Base-by-base conservation (phyloP, 2,329 filamentous ascomycete species). In the Arthroderma uncinatum region DNA sequence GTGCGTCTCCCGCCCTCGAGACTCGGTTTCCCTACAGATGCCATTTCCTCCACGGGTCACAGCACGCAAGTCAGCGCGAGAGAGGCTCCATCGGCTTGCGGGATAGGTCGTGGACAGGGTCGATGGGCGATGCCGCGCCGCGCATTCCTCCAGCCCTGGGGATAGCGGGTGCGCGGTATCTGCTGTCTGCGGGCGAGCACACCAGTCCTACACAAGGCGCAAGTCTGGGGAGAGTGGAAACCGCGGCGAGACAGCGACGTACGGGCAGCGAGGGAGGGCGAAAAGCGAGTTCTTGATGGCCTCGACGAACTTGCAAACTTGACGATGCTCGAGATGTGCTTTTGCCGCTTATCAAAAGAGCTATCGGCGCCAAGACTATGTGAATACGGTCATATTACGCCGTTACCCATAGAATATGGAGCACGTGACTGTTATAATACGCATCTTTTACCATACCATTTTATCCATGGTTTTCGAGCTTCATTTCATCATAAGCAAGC, bases 1-100 rank as follows among this genome's bases (percentile, higher is more conserved):
- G 67, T 69, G 58, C 73, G 73, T 67, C 74, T 74, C 62, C 71
- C 66, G 61, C 76, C 74, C 59, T 75, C 74, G 62, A 75, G 64
- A 61, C 67, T 69, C 60, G 70, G 70, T 65, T 74, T 75, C 59
- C 65, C 69, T 58, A 67, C 64, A 61, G 74, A 73, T 63, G 74
- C 73, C 74, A 76, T 76, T 57, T 64, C 68, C 67, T 57, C 67
- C 64, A 63, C 33, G 65, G 62, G 48, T 58, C 54, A 60, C 58
- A 64, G 62, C 64, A 64, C 50, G 21, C 50, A 64, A 62, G 64
- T 74, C 66, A 74, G 64, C 67, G 66, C 64, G 68, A 63, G 62
- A 60, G 61, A 59, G 63, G 69, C 66, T 67, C 71, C 71, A 74
- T 74, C 69, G 71, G 73, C 68, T 64, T 64, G 62, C 60, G 58